A percentile compares a stretch with the other conserved stretches of the same genome.
Evolutionary conservation across 2,329 filamentous ascomycete species (phyloP).

Genomic region (Fusarium nematophilum): DNA sequence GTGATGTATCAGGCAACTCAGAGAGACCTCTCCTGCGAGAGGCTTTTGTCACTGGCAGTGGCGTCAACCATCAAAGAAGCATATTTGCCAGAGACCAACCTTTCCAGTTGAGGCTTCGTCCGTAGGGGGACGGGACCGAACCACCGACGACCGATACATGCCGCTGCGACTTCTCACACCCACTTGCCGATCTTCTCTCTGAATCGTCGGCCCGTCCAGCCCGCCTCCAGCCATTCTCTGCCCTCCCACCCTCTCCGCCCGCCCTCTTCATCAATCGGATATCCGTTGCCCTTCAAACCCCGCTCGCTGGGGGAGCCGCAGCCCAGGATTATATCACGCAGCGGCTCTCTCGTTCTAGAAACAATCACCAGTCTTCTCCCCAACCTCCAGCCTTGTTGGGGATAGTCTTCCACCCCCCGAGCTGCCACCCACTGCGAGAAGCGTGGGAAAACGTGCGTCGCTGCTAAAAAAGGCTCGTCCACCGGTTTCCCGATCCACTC

Average conservation of each 20-base stretch:
- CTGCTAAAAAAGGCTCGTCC: conserved; percentile 6
- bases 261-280: neutral
- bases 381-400: conserved; percentile 37
- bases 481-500: conserved; percentile 22
- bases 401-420: conserved; percentile 19
- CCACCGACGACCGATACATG: neutral
- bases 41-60: neutral
- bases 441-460: conserved; percentile 26
- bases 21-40: neutral
- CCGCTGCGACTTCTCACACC: conserved; percentile 2
- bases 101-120: conserved; percentile 32
- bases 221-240: conserved; percentile 22
- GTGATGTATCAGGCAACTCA: conserved; percentile 18
- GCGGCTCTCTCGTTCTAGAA: conserved; percentile 24
- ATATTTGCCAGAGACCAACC: conserved; percentile 25
- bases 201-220: conserved; percentile 33
- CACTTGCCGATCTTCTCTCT: conserved; percentile 18
- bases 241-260: neutral
- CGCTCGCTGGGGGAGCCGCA: conserved; percentile 30
- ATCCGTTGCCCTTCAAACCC: conserved; percentile 2
- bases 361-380: conserved; percentile 15
- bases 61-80: conserved; percentile 22
- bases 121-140: conserved; percentile 22
- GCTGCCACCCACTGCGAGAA: conserved; percentile 1
- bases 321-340: conserved; percentile 10